A percentile compares a stretch with the other conserved stretches of the same genome.
Conservation (phyloP, 371 early-diverging fungal genomes). For the Nosema bombycis region DNA sequence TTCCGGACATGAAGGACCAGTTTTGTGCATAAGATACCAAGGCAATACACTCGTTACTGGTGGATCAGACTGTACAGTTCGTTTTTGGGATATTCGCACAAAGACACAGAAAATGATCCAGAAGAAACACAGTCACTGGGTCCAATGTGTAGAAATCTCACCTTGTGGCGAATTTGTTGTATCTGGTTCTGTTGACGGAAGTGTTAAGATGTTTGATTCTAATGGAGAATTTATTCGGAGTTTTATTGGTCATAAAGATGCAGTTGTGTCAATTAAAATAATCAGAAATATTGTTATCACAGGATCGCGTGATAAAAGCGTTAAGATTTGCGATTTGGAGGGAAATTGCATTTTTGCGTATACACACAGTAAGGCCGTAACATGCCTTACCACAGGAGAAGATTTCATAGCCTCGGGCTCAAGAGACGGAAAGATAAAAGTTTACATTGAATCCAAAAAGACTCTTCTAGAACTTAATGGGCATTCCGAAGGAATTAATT, state of each 20-base stretch:
- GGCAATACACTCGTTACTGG: constrained; percentile 76
- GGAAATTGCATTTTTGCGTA: constrained; percentile 71
- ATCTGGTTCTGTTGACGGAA: constrained; percentile 78
- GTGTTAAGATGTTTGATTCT: constrained; percentile 70
- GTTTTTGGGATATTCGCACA: constrained; percentile 80
- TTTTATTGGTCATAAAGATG: constrained; percentile 74
- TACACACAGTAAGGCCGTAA: constrained; percentile 70
- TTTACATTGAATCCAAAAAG: constrained; percentile 62
- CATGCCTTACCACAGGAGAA: constrained; percentile 71
- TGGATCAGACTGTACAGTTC: constrained; percentile 84
- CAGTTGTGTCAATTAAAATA: constrained; percentile 80
- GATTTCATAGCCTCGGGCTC: constrained; percentile 72
- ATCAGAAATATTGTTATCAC: constrained; percentile 71
- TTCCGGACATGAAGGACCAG: constrained; percentile 76
- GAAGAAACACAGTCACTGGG: constrained; percentile 69
- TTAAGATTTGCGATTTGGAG: constrained; percentile 78
- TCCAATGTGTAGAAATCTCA: constrained; percentile 78
- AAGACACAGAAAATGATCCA: constrained; percentile 73
- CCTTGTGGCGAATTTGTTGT: constrained; percentile 74
- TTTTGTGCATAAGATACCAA: constrained; percentile 81
- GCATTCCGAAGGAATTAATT: constrained; percentile 78
- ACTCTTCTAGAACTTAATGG: constrained; percentile 70
- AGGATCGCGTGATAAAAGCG: constrained; percentile 83
- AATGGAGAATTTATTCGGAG: constrained; percentile 69
- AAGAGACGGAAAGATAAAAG: constrained; percentile 71